These are phyloP conservation scores for Ophiocordyceps polyrhachis-furcata DNA, from an alignment of 2,329 filamentous ascomycete genomes.

Conservation along the genomic window DNA sequence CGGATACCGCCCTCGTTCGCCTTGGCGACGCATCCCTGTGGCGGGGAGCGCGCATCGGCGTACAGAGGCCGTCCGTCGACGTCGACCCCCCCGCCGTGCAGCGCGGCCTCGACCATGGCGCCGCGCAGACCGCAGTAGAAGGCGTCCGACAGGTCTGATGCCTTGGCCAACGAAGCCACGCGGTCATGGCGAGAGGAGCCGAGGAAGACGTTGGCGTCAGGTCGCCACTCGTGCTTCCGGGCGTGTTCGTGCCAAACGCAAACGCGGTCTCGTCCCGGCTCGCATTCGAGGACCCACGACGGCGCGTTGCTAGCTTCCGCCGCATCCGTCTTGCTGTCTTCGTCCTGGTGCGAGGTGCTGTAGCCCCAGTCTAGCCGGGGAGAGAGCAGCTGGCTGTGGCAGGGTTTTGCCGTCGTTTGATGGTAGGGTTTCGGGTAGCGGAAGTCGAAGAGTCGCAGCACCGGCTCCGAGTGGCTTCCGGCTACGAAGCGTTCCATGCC, in stretches of 20 bases:
- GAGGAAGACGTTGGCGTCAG: slow-evolving; percentile 25
- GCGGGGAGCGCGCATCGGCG: too few relatives aligned
- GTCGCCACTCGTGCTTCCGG: slow-evolving; percentile 13
- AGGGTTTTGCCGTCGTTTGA: slow-evolving; percentile 28
- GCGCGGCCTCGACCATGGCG: neutral
- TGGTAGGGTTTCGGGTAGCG: slow-evolving; percentile 29
- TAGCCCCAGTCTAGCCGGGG: neutral
- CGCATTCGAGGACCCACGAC: neutral
- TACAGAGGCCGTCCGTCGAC: neutral
- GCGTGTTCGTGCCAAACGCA: neutral
- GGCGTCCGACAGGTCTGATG: slow-evolving; percentile 24
- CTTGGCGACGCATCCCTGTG: neutral
- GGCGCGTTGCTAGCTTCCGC: too few relatives aligned
- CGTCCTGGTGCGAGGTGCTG: too few relatives aligned
- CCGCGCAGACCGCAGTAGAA: slow-evolving; percentile 9
- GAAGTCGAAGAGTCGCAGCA: slow-evolving; percentile 34
- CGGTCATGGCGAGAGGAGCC: neutral
- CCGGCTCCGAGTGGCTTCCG: slow-evolving; percentile 23
- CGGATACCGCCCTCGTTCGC: neutral
- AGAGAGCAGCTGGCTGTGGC: slow-evolving; percentile 6
- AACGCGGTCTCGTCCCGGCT: neutral
- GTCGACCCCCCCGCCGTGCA: neutral
- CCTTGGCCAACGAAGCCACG: slow-evolving; percentile 23
- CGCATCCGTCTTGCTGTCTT: too few relatives aligned
- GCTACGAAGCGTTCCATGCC: slow-evolving; percentile 31